Evolutionary conservation across 2,329 filamentous ascomycete species (phyloP), one percentile per base, ranked within the genome.

Genomic region (Colletotrichum liaoningense): DNA sequence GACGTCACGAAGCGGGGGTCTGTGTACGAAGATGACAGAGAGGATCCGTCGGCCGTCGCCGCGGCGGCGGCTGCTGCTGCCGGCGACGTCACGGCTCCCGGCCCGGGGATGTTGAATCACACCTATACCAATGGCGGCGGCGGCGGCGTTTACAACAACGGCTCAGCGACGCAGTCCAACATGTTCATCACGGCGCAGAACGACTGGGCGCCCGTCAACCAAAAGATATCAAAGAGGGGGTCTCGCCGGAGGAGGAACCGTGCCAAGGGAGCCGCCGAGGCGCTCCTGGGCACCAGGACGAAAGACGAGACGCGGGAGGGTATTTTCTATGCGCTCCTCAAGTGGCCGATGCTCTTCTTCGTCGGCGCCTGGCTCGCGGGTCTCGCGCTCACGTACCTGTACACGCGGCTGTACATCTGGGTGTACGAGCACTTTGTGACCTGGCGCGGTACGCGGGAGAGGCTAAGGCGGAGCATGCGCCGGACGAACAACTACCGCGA

Each of bases 261-360:
- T 49, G 81, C 78, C 46, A 79, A 78, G 71, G 87, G 85, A 35
- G 79, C 80, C 0, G 82, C 81, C 6, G 79, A 84, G 56, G 82
- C 82, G 1, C 78, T 86, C 2, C 77, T 88, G 7, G 88, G 89
- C 35, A 88, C 88, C 24, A 87, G 93, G 71, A 93, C 90, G 75
- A 94, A 92, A 79, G 97, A 99, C 81, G 97, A 99, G 86, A 98
- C 96, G 2, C 88, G 97, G 76, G 97, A 99, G 84, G 97, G 97
- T 24, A 94, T 97, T 80, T 88, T 98, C 12, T 99, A 99, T 82
- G 91, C 90, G 1, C 81, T 99, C 57, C 87, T 97, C 64, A 98
- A 98, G 83, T 98, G 95, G 93, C 97, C 97, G 2, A 89, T 99
- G 76, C 87, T 99, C 42, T 82, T 95, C 42, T 89, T 93, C 54